Percentiles rank a stretch among this genome's conserved stretches.
These are phyloP conservation scores for Colletotrichum orchidophilum DNA, from an alignment of 2,329 filamentous ascomycete genomes.

Conservation along the genomic window DNA sequence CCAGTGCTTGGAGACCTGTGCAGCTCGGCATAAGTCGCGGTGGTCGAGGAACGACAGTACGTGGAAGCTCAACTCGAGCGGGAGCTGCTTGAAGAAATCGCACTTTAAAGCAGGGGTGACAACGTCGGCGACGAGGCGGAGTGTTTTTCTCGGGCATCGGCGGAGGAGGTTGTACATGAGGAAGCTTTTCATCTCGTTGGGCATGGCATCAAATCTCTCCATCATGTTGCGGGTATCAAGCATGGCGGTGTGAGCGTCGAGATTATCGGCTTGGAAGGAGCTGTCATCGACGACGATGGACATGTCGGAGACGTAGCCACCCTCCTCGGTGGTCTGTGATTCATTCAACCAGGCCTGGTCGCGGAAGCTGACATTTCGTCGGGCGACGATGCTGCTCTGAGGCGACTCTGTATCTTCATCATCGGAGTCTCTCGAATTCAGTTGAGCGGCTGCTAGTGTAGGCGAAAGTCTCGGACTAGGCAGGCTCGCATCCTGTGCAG, in stretches of 20 bases:
- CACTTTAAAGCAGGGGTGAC: conserved; percentile 96
- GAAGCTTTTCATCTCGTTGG: conserved; percentile 90
- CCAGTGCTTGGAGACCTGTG: conserved; percentile 96
- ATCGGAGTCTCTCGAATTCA: conserved; percentile 51
- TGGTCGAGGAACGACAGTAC: conserved; percentile 88
- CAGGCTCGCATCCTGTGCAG: conserved; percentile 87
- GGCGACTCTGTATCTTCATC: conserved; percentile 52
- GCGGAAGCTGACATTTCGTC: conserved; percentile 26
- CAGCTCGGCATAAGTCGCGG: conserved; percentile 86
- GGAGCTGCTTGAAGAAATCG: conserved; percentile 87
- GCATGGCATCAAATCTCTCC: conserved; percentile 90
- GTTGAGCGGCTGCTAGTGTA: conserved; percentile 78
- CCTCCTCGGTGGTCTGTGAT: conserved; percentile 52
- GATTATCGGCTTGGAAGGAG: conserved; percentile 40
- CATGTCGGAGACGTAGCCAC: conserved; percentile 41
- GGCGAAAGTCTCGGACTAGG: conserved; percentile 95
- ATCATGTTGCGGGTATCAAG: conserved; percentile 88
- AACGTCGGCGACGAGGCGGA: conserved; percentile 88
- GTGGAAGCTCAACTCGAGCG: conserved; percentile 86
- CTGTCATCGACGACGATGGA: conserved; percentile 22
- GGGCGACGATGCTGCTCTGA: conserved; percentile 20
- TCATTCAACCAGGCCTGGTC: conserved; percentile 48
- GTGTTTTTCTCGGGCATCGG: conserved; percentile 85
- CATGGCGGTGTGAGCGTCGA: conserved; percentile 55
- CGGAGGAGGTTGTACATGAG: conserved; percentile 96